Evolutionary conservation across 2,329 filamentous ascomycete genomes (phyloP), one percentile per base, ranked within the genome.

Genomic region (Claviceps paspali): DNA sequence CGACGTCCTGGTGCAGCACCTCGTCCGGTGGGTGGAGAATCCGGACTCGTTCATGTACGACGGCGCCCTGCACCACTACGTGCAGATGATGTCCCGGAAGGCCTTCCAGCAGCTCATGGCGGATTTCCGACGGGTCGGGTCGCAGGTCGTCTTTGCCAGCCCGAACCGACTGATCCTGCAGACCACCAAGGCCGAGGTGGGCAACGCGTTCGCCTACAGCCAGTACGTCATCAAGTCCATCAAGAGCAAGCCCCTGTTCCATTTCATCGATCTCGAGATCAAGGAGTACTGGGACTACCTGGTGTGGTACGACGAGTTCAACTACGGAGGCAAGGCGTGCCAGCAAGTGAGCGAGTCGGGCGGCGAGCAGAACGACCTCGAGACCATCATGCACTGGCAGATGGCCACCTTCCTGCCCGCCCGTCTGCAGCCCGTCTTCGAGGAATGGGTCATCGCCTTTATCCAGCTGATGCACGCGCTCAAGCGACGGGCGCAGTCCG

Each of bases 241-340:
- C 62, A 88, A 93, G 59, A 78, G 77, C 39, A 95, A 95, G 52
- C 86, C 91, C 0, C 70, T 95, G 0, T 99, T 99, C 61, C 84
- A 95, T 57, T 98, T 98, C 53, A 77, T 99, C 44, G 91, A 98
- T 50, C 68, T 99, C 3, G 84, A 95, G 49, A 91, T 99, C 57
- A 94, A 88, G 47, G 91, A 98, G 55, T 99, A 95, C 59, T 99
- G 91, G 91, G 91, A 99, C 56, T 96, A 95, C 51, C 75, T 99
- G 0, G 78, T 95, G 4, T 99, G 91, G 91, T 96, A 96, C 48
- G 91, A 99, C 49, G 85, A 95, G 59, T 95, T 88, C 67, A 98
- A 99, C 64, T 96, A 96, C 51, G 92, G 91, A 38, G 91, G 91
- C 42, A 92, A 92, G 52, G 91, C 83, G 4, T 94, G 85, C 47